phyloP scores from a whole-genome alignment of 2,329 filamentous ascomycete genomes.

The Trematosphaeria pertusa region DNA sequence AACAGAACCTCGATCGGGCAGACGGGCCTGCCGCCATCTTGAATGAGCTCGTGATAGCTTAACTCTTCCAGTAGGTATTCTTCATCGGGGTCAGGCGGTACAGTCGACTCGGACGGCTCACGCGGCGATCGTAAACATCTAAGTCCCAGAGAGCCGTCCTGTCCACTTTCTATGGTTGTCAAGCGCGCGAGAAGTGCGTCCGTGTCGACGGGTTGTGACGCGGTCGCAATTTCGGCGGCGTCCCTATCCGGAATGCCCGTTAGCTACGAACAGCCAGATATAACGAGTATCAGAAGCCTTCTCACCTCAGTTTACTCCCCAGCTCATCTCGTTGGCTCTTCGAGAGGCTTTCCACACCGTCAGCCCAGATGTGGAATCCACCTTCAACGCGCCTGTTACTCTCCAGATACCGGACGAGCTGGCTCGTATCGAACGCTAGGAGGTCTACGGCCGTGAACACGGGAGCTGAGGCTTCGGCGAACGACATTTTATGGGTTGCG shows the following conservation, averaged over 20 bases:
- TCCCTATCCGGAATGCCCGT: no score
- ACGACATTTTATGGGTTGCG: no score
- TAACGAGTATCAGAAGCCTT: constrained; percentile 6
- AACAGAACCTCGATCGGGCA: constrained; percentile 1
- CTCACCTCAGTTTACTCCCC: constrained; percentile 2
- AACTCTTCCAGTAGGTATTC: no score
- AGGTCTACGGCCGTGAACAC: no score
- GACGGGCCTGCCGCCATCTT: constrained; percentile 11
- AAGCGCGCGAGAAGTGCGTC: constrained; percentile 9
- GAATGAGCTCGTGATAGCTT: no score
- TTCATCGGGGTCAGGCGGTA: no score
- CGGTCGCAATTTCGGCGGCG: constrained; percentile 6
- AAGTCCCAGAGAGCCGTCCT: constrained; percentile 9
- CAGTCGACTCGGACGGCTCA: no score
- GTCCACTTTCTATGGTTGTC: constrained; percentile 7
- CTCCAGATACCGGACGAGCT: no score
- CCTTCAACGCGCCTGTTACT: constrained; percentile 4
- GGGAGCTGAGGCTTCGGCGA: no score
- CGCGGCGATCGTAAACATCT: no score
- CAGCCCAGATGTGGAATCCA: constrained; percentile 7
- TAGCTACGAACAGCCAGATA: no score
- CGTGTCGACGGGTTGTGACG: constrained; percentile 7
- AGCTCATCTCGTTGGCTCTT: constrained; percentile 10
- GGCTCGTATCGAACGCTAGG: no score
- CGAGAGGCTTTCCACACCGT: constrained; percentile 5